Conservation (phyloP, 176 grass and related monocot species). For the Avena insularis region DNA sequence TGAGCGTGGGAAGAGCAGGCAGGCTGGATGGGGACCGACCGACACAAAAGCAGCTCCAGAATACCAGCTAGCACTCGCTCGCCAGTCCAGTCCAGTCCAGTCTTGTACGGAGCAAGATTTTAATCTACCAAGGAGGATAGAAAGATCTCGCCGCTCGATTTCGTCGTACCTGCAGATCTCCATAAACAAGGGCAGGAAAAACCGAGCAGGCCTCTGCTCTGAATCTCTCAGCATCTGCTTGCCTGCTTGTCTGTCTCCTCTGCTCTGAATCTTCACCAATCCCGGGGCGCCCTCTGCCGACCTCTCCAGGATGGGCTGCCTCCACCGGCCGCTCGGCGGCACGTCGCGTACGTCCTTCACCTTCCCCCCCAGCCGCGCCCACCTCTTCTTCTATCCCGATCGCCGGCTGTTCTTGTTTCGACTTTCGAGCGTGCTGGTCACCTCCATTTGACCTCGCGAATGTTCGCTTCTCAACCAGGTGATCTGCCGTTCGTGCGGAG, state of each 20-base stretch:
- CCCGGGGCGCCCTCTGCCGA: slow-evolving; percentile 14
- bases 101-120: neutral
- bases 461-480: slow-evolving; percentile 34
- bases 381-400: neutral
- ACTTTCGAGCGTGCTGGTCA: too few relatives aligned
- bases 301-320: slow-evolving; percentile 33
- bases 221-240: neutral
- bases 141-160: neutral
- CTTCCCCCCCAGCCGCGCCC: neutral
- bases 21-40: slow-evolving; percentile 40
- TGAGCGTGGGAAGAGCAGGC: neutral
- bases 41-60: neutral
- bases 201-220: neutral
- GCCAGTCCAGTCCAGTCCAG: neutral
- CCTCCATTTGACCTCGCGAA: too few relatives aligned
- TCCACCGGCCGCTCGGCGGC: slow-evolving; percentile 41
- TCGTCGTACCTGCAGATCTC: slow-evolving; percentile 17
- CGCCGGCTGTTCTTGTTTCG: neutral
- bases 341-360: slow-evolving; percentile 17
- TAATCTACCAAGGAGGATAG: slow-evolving; percentile 2
- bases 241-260: slow-evolving; percentile 12
- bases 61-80: neutral
- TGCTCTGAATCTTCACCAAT: slow-evolving; percentile 26
- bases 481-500: slow-evolving; percentile 64
- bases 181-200: slow-evolving; percentile 2